phyloP scores from a whole-genome alignment of 257 asterid genomes.

The Nicotiana sylvestris region DNA sequence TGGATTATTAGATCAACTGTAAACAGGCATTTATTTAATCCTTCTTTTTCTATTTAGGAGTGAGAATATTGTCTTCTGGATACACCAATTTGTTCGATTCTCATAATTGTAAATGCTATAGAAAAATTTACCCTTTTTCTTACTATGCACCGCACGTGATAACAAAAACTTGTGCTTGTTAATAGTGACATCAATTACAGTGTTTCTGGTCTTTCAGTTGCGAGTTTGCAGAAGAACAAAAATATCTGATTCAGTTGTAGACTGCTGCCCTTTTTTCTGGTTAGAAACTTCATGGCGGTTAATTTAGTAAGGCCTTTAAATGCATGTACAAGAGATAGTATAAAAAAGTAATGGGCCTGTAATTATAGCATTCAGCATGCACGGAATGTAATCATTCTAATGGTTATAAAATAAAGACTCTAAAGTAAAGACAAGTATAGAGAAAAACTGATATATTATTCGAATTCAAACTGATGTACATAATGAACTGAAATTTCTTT shows the following conservation, averaged over 20 bases:
- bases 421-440: too few species aligned
- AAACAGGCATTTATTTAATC: slow-evolving; percentile 12
- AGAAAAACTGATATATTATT: too few species aligned
- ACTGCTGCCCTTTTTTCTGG: too few species aligned
- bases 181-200: not conserved
- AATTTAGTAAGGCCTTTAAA: too few species aligned
- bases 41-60: not conserved
- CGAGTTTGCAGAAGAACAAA: not conserved
- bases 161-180: not conserved
- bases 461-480: too few species aligned
- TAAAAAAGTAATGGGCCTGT: too few species aligned
- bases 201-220: not conserved
- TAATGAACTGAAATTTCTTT: too few species aligned
- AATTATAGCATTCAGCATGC: too few species aligned
- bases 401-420: too few species aligned
- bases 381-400: too few species aligned
- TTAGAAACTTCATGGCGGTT: too few species aligned
- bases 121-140: not conserved
- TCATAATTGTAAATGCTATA: slow-evolving; percentile 22
- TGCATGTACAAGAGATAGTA: too few species aligned
- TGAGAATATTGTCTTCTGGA: slow-evolving; percentile 1
- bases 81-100: slow-evolving; percentile 14
- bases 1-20: slow-evolving; percentile 6
- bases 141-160: not conserved
- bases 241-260: not conserved